Evolutionary conservation across 2,329 filamentous ascomycete genomes (phyloP).

Genomic region (Pestalotiopsis sp.): DNA sequence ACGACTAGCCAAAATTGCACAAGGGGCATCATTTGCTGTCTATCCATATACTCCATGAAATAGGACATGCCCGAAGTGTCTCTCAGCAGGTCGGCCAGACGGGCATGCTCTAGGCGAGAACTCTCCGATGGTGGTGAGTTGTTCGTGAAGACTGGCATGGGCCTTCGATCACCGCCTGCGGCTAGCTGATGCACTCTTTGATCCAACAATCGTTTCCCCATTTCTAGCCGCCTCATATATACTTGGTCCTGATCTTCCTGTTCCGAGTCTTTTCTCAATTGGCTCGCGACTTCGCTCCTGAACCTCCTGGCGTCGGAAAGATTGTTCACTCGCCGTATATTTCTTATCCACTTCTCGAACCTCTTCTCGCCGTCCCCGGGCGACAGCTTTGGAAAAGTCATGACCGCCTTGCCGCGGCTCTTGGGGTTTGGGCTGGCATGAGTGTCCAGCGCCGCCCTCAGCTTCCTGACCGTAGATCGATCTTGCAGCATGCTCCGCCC

Average conservation of each 20-base stretch:
- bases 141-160: constrained; percentile 29
- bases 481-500: constrained; percentile 89
- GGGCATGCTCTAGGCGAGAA: constrained; percentile 73
- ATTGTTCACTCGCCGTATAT: constrained; percentile 85
- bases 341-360: constrained; percentile 92
- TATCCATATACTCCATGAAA: constrained; percentile 99
- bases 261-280: constrained; percentile 81
- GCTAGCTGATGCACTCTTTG: constrained; percentile 84
- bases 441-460: constrained; percentile 89
- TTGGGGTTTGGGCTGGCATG: constrained; percentile 83
- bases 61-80: constrained; percentile 91
- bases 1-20: constrained; percentile 99
- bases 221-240: constrained; percentile 87
- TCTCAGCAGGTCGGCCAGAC: constrained; percentile 82
- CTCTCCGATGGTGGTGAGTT: constrained; percentile 36
- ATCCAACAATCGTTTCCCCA: constrained; percentile 86
- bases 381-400: constrained; percentile 74
- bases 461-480: constrained; percentile 88
- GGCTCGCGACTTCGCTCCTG: constrained; percentile 87
- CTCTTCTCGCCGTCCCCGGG: constrained; percentile 86
- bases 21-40: constrained; percentile 80
- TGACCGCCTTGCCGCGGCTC: constrained; percentile 55
- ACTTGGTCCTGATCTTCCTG: constrained; percentile 80
- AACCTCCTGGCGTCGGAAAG: constrained; percentile 91
- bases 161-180: constrained; percentile 58